These are phyloP conservation scores for Moringa oleifera DNA, from an alignment of 345 rosid species.

Conservation along the genomic window DNA sequence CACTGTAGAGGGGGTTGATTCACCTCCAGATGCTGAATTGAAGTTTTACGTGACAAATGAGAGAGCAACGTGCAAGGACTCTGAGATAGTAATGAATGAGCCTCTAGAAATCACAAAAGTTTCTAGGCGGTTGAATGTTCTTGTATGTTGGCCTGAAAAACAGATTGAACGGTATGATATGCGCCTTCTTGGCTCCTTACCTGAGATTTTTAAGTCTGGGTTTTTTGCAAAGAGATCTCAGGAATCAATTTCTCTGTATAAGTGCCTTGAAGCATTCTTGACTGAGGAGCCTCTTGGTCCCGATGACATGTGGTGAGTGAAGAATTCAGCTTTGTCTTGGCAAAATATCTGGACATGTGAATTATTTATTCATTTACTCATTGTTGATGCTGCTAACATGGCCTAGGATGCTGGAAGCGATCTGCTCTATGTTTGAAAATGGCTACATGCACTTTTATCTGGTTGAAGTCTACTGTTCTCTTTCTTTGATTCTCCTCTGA, in stretches of 20 bases:
- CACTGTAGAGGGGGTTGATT: constrained; percentile 32
- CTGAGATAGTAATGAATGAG: constrained; percentile 51
- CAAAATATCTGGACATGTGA: not conserved
- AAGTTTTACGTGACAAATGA: constrained; percentile 62
- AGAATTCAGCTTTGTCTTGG: not conserved
- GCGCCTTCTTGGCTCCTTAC: constrained; percentile 52
- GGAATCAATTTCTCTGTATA: constrained; percentile 78
- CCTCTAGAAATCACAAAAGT: constrained; percentile 33
- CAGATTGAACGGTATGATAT: constrained; percentile 52
- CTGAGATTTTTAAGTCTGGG: constrained; percentile 69
- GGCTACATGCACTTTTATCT: not conserved
- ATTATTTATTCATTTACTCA: not conserved
- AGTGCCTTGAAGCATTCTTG: constrained; percentile 95
- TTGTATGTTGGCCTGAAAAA: constrained; percentile 72
- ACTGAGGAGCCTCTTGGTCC: constrained; percentile 99
- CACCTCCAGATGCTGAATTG: constrained; percentile 46
- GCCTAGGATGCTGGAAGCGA: not conserved
- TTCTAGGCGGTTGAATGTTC: constrained; percentile 48
- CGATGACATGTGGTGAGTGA: constrained; percentile 97
- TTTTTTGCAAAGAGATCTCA: constrained; percentile 64
- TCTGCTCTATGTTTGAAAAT: no score
- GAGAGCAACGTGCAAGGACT: constrained; percentile 51
- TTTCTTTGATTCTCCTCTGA: not conserved
- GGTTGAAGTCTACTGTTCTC: not conserved
- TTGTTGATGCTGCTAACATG: not conserved